Evolutionary conservation across 1,139 yeast species (phyloP), one percentile per base, ranked within the genome.

Genomic region (Candida freyschussii): DNA sequence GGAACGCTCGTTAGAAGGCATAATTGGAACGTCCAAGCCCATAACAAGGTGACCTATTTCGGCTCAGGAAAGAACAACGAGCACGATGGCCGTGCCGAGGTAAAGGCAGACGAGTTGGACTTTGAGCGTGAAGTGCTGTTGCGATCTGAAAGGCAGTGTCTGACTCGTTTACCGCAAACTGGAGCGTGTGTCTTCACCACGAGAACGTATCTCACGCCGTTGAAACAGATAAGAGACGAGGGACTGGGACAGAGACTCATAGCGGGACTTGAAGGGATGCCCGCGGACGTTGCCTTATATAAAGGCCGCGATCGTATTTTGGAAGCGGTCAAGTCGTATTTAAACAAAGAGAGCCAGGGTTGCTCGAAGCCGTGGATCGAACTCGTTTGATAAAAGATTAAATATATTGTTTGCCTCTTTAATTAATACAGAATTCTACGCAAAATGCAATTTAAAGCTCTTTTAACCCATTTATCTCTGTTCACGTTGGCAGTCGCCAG

Each of bases 11-110:
- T 80, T 8, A 85, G 77, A 53, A 65, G 89, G 44, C 84, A 85
- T 9, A 73, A 82, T 19, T 81, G 85, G 80, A 76, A 77, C 45
- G 68, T 81, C 32, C 69, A 84, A 7, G 76, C 83, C 75, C 89
- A 80, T 53, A 75, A 77, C 48, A 74, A 71, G 45, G 59, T 80
- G 38, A 34, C 35, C 40, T 41, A 47, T 28, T 38, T 54, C 43
- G 30, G 52, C 45, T 68, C 72, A n/a, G 72, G 75, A 50, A 74
- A 74, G 32, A 56, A 69, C 26, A 59, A 54, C 21, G 65, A 56
- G 26, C 12, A 25, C 2, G 29, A 30, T 20, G 27, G 21, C 11
- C 19, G 24, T 9, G 8, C 12, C 9, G 16, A 13, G 12, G 12
- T 25, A 11, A 67, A 61, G 23, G 58, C 50, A 14, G 44, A 44